A percentile compares a stretch with the other conserved stretches of the same genome.
These are phyloP conservation scores for Kodamaea jinghongensis DNA, from an alignment of 805 yeast species.

Conservation along the genomic window DNA sequence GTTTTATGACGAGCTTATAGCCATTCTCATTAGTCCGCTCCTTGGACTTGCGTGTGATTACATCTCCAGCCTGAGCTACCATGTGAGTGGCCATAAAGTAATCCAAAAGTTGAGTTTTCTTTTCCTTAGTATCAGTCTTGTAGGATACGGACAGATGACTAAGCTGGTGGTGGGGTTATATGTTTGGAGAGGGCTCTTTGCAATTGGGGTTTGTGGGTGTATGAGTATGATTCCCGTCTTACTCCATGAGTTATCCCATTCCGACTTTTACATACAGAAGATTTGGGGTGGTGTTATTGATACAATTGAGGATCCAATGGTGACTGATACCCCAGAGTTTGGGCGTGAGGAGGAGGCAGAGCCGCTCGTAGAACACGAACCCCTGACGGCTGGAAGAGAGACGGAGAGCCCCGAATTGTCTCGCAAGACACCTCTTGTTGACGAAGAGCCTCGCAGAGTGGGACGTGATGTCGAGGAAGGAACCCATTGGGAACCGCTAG, in stretches of 20 bases:
- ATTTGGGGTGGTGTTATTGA: slow-evolving; percentile 11
- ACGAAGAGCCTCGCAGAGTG: too few species aligned
- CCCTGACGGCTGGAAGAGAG: too few species aligned
- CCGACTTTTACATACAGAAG: slow-evolving; percentile 35
- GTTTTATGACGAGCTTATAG: slow-evolving; percentile 57
- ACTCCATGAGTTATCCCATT: slow-evolving; percentile 52
- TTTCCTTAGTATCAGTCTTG: slow-evolving; percentile 45
- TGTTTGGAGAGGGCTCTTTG: slow-evolving; percentile 53
- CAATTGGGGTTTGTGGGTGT: slow-evolving; percentile 55
- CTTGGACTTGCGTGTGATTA: slow-evolving; percentile 63
- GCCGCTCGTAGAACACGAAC: too few species aligned
- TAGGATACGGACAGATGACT: slow-evolving; percentile 44
- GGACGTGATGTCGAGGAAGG: slow-evolving; percentile 1
- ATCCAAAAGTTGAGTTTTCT: slow-evolving; percentile 48
- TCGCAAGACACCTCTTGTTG: too few species aligned
- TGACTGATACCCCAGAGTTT: too few species aligned
- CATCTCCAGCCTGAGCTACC: slow-evolving; percentile 23
- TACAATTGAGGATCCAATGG: too few species aligned
- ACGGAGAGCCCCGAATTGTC: too few species aligned
- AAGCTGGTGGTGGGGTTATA: slow-evolving; percentile 48
- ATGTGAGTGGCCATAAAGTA: slow-evolving; percentile 50
- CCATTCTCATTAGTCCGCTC: slow-evolving; percentile 54
- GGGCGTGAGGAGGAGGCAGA: too few species aligned
- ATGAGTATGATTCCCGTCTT: slow-evolving; percentile 61
- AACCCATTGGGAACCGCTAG: too few species aligned